Percentiles rank a stretch among this genome's conserved stretches.
phyloP scores from a whole-genome alignment of 441 rosid genomes.

The Adansonia grandidieri region DNA sequence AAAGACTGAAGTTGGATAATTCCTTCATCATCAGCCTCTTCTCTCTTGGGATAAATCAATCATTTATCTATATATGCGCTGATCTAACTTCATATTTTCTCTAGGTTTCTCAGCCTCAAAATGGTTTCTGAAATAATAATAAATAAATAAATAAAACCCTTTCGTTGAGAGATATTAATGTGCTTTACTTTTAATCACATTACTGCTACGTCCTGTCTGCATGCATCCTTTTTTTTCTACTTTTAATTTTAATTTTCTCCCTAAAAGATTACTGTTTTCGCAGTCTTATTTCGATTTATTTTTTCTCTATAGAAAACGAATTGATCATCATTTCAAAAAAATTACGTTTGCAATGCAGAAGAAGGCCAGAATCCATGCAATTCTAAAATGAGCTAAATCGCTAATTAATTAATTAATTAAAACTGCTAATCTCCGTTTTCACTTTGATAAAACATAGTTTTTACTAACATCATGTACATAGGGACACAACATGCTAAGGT shows the following conservation, averaged over 20 bases:
- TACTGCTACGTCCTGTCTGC: not conserved
- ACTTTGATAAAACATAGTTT: too few species aligned
- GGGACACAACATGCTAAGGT: not conserved
- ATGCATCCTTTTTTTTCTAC: not conserved
- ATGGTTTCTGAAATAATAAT: not conserved
- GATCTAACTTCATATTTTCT: not conserved
- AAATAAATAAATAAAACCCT: not conserved
- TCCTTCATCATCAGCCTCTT: not conserved
- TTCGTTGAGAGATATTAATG: not conserved
- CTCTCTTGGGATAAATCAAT: slow-evolving; percentile 10
- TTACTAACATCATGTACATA: too few species aligned
- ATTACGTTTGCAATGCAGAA: not conserved
- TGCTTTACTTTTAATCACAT: not conserved
- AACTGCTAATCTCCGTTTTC: too few species aligned
- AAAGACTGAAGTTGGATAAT: too few species aligned
- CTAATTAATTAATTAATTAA: too few species aligned
- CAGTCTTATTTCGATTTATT: not conserved
- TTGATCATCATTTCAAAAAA: not conserved
- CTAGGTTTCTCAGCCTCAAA: not conserved
- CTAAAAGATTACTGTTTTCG: not conserved
- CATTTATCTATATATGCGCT: slow-evolving; percentile 7
- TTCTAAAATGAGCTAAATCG: too few species aligned
- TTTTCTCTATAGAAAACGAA: not conserved
- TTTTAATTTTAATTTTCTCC: not conserved
- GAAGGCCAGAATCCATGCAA: not conserved